Conservation (phyloP, 2,329 filamentous ascomycete species). For the Xylaria sp. region DNA sequence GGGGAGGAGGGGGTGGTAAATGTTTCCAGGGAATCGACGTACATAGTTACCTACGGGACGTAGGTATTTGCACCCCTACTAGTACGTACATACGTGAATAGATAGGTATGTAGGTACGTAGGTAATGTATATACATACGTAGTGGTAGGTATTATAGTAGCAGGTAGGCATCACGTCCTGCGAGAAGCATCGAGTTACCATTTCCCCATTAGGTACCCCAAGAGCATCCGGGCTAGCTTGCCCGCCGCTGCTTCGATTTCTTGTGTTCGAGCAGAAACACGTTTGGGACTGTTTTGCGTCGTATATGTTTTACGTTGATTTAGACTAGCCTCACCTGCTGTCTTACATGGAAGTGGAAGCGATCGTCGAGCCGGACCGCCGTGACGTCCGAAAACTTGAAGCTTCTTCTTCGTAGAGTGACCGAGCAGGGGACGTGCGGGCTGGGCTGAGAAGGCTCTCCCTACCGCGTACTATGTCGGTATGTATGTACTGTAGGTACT, state of each 20-base stretch:
- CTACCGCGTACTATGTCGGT: too few species aligned
- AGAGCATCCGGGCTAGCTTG: background rate
- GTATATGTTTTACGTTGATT: background rate
- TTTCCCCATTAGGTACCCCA: background rate
- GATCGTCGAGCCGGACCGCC: too few species aligned
- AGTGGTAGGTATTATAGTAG: too few species aligned
- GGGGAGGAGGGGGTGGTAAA: conserved; percentile 16
- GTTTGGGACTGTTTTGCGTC: too few species aligned
- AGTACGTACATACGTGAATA: background rate
- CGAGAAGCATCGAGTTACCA: background rate
- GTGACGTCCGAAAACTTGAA: background rate
- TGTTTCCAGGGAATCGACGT: conserved; percentile 10
- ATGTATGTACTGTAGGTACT: conserved; percentile 4
- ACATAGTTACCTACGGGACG: conserved; percentile 1
- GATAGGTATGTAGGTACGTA: background rate
- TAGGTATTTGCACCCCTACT: background rate
- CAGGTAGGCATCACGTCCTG: too few species aligned
- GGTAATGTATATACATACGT: conserved; percentile 1
- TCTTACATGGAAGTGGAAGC: too few species aligned
- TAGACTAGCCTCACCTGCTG: too few species aligned
- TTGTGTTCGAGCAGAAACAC: too few species aligned
- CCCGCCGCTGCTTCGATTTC: background rate
- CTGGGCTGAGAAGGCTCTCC: too few species aligned
- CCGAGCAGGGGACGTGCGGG: too few species aligned
- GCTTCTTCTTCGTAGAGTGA: background rate